Conservation (phyloP, 192 early-diverging fungal genomes). For the Umbelopsis vinacea region DNA sequence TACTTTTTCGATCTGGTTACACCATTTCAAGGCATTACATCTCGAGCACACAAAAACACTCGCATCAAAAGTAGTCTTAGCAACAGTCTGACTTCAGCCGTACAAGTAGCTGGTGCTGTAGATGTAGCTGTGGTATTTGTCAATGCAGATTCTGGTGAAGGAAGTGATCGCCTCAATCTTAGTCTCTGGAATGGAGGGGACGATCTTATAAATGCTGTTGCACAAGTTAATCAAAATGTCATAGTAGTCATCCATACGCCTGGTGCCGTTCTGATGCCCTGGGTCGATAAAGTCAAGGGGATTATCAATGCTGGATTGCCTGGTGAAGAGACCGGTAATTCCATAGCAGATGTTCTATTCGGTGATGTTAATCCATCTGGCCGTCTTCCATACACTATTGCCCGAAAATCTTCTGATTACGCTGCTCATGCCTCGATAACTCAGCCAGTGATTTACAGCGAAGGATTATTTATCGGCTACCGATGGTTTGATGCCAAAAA, state of each 20-base stretch:
- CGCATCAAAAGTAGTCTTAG: not conserved
- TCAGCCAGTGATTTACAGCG: constrained; percentile 42
- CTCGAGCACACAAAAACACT: not conserved
- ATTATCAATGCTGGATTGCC: constrained; percentile 58
- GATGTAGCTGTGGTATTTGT: constrained; percentile 21
- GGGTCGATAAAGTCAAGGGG: constrained; percentile 57
- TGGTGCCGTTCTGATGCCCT: constrained; percentile 64
- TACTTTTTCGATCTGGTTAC: constrained; percentile 2
- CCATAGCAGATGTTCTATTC: constrained; percentile 67
- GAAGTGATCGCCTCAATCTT: constrained; percentile 38
- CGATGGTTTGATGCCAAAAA: constrained; percentile 49
- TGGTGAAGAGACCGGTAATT: constrained; percentile 68
- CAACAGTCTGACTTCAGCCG: not conserved
- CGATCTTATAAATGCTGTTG: constrained; percentile 38
- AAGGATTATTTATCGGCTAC: constrained; percentile 62
- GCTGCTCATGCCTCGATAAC: not conserved
- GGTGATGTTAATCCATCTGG: constrained; percentile 63
- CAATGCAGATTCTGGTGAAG: constrained; percentile 24
- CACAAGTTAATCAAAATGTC: constrained; percentile 41
- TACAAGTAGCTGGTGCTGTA: not conserved
- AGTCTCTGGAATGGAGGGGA: constrained; percentile 41
- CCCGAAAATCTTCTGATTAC: constrained; percentile 45
- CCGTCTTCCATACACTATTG: constrained; percentile 69
- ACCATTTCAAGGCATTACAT: constrained; percentile 14
- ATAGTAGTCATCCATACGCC: constrained; percentile 51